phyloP scores from a whole-genome alignment of 2,329 filamentous ascomycete genomes.

The Ophiostoma australiae region DNA sequence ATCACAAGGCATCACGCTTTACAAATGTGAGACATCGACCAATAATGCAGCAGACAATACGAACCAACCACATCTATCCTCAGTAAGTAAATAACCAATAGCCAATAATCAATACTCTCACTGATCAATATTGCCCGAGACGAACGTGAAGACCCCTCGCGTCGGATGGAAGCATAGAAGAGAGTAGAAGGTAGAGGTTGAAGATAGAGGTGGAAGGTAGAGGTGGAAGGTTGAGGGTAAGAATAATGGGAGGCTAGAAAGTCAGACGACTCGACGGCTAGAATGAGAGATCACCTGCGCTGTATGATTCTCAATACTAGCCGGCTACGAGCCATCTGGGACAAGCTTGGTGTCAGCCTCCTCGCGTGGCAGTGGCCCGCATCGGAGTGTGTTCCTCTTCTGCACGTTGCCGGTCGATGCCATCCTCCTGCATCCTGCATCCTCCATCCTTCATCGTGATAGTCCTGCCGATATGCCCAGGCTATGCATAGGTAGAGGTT shows the following conservation, averaged over 20 bases:
- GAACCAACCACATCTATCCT: not conserved
- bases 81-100: no score
- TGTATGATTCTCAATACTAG: not conserved
- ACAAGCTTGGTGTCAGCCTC: constrained; percentile 10
- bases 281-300: not conserved
- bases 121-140: not conserved
- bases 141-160: not conserved
- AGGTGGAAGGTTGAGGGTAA: no score
- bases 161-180: not conserved
- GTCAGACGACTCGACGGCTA: not conserved
- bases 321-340: not conserved
- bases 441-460: no score
- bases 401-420: not conserved
- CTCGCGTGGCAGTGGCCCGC: constrained; percentile 2
- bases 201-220: no score
- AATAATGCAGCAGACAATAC: not conserved
- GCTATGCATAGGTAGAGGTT: not conserved
- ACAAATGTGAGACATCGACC: not conserved
- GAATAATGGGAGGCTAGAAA: not conserved
- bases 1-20: not conserved
- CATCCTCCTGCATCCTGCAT: not conserved
- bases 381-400: constrained; percentile 7
- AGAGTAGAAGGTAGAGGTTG: no score
- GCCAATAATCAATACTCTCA: not conserved
- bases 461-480: no score